These are phyloP conservation scores for Ceratopteris richardii DNA, from an alignment of 75 land plant genomes.

Conservation along the genomic window DNA sequence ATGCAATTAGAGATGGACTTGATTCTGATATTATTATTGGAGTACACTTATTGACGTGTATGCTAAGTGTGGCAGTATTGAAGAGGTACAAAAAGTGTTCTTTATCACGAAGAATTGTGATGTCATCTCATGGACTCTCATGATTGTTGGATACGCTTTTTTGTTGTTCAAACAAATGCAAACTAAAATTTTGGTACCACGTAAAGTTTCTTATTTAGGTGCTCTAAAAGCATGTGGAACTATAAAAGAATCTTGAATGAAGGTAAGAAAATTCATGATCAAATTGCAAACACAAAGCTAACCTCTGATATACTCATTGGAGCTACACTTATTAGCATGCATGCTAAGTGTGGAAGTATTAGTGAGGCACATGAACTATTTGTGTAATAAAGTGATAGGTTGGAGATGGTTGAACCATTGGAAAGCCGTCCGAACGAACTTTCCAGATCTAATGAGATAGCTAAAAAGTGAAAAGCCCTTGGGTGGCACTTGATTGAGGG, in stretches of 20 bases:
- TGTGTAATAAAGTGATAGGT: too few species aligned
- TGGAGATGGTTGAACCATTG: too few species aligned
- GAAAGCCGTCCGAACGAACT: too few species aligned
- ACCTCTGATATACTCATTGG: conserved; percentile 10
- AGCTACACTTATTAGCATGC: conserved; percentile 16
- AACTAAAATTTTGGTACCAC: conserved; percentile 6
- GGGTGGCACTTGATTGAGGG: too few species aligned
- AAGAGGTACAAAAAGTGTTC: conserved; percentile 8
- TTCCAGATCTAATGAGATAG: too few species aligned
- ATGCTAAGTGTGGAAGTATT: conserved; percentile 24
- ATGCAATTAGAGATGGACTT: conserved; percentile 6
- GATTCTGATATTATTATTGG: conserved; percentile 7
- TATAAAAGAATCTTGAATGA: conserved; percentile 16
- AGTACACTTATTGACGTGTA: conserved; percentile 19
- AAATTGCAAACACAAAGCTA: conserved; percentile 5
- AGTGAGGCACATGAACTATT: conserved; percentile 13
- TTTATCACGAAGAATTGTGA: conserved; percentile 16
- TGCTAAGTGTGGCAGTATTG: conserved; percentile 11
- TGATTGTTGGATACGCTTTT: conserved; percentile 18
- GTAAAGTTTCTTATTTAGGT: conserved; percentile 13
- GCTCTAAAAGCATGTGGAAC: conserved; percentile 16
- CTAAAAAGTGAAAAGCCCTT: too few species aligned
- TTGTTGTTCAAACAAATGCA: conserved; percentile 11
- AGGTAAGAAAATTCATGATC: conserved; percentile 22
- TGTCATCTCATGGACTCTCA: conserved; percentile 20